A percentile compares a stretch with the other conserved stretches of the same genome.
Evolutionary conservation across 2,329 filamentous ascomycete species (phyloP).

Genomic region (Fusarium vanettenii): DNA sequence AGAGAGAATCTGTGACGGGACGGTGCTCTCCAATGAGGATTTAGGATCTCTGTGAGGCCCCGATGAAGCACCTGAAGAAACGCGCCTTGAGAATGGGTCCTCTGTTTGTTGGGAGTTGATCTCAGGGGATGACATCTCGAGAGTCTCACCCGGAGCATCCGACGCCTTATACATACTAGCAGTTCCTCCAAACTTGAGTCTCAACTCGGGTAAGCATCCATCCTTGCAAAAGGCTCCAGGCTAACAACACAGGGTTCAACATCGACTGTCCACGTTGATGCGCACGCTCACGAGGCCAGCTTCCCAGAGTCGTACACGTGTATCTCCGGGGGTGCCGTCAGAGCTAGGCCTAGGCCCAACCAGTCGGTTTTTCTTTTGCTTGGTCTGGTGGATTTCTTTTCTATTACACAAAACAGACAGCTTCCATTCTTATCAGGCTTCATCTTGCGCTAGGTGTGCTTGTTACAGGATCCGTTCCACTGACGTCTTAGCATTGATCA

Average conservation of each 20-base stretch:
- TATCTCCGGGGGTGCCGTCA: conserved; percentile 17
- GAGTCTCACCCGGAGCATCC: conserved; percentile 25
- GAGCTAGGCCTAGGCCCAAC: conserved; percentile 6
- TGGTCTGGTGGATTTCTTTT: neutral
- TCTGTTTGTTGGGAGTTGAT: neutral
- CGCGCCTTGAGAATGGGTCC: neutral
- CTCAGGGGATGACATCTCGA: neutral
- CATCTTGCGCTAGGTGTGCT: neutral
- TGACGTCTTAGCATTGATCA: neutral
- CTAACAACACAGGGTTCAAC: conserved; percentile 4
- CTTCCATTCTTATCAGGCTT: neutral
- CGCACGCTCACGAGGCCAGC: conserved; percentile 17
- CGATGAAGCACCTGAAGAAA: conserved; percentile 1
- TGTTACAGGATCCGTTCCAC: neutral
- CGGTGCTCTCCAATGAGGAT: neutral
- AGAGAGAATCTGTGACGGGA: neutral
- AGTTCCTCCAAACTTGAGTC: neutral
- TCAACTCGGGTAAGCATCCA: neutral
- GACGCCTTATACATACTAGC: neutral
- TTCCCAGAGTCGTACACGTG: conserved; percentile 24
- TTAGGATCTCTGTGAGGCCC: neutral
- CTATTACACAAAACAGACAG: neutral
- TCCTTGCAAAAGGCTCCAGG: neutral
- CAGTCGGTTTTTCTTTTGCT: neutral
- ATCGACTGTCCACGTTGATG: neutral